Percentiles rank a stretch among this genome's conserved stretches.
phyloP scores from a whole-genome alignment of 1,284 basidiomycete species.

The Cryptococcus deneoformans region DNA sequence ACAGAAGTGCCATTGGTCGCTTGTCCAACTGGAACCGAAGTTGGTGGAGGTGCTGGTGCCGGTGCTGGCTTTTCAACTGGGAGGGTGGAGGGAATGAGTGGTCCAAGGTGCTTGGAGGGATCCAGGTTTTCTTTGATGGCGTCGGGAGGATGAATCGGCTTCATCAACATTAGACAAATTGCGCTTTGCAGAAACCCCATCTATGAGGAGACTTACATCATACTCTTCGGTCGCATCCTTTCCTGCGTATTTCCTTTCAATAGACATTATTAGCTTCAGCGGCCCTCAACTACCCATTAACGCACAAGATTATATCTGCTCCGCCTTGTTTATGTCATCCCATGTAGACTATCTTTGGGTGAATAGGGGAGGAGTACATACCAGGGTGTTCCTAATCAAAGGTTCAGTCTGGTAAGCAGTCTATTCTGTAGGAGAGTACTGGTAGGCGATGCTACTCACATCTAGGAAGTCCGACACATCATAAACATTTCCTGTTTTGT shows the following conservation, averaged over 20 bases:
- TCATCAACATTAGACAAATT: slow-evolving; percentile 60
- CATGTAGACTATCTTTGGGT: too few species aligned
- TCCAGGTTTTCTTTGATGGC: slow-evolving; percentile 80
- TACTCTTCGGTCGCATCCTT: slow-evolving; percentile 77
- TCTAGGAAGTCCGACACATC: slow-evolving; percentile 72
- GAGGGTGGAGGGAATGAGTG: slow-evolving; percentile 61
- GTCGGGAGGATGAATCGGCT: slow-evolving; percentile 80
- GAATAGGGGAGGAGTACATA: slow-evolving; percentile 32
- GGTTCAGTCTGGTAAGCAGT: neutral
- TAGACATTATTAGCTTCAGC: neutral
- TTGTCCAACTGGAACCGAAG: slow-evolving; percentile 53
- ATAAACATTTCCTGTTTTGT: slow-evolving; percentile 59
- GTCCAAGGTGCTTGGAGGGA: slow-evolving; percentile 56
- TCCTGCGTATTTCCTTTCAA: slow-evolving; percentile 61
- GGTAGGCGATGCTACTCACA: slow-evolving; percentile 51
- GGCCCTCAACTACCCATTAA: neutral
- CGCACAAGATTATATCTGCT: slow-evolving; percentile 58
- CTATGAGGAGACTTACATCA: slow-evolving; percentile 50
- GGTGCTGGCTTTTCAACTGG: slow-evolving; percentile 19
- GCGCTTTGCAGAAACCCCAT: slow-evolving; percentile 84
- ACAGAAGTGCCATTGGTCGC: slow-evolving; percentile 18
- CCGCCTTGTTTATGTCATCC: slow-evolving; percentile 51
- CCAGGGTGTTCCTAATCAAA: slow-evolving; percentile 60
- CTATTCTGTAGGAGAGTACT: neutral
- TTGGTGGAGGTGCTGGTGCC: slow-evolving; percentile 23